A percentile compares a stretch with the other conserved stretches of the same genome.
Evolutionary conservation across 2,329 filamentous ascomycete genomes (phyloP).

Genomic region (Colletotrichum neosansevieriae): DNA sequence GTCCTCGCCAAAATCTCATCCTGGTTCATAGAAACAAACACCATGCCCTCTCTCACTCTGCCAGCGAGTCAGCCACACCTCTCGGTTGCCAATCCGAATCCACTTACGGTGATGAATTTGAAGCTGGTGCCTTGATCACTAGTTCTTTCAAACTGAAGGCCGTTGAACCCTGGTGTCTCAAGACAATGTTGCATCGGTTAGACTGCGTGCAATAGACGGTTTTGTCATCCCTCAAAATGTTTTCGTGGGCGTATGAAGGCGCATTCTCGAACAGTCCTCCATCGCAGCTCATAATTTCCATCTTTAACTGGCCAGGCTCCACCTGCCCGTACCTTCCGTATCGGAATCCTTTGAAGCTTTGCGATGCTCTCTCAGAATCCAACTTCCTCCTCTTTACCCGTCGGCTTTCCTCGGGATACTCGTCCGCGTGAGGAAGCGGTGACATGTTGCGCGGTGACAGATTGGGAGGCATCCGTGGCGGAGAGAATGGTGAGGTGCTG

Average conservation of each 20-base stretch:
- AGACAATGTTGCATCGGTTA: conserved; percentile 87
- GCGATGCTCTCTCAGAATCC: conserved; percentile 69
- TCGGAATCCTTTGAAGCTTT: conserved; percentile 69
- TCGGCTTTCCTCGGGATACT: conserved; percentile 61
- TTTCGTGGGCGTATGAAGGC: conserved; percentile 76
- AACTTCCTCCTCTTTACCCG: conserved; percentile 77
- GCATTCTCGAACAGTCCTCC: conserved; percentile 78
- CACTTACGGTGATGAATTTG: conserved; percentile 85
- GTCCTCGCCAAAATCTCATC: conserved; percentile 81
- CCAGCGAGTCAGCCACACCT: conserved; percentile 35
- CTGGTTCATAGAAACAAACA: conserved; percentile 89
- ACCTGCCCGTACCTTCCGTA: conserved; percentile 93
- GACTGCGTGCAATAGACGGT: conserved; percentile 92
- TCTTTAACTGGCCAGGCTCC: conserved; percentile 81
- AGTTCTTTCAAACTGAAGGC: conserved; percentile 88
- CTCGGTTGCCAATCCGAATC: background rate
- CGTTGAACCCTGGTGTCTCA: conserved; percentile 83
- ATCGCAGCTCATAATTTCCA: conserved; percentile 93
- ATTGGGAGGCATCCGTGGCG: conserved; percentile 46
- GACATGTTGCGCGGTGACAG: conserved; percentile 50
- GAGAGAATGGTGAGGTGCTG: conserved; percentile 40
- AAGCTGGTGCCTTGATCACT: conserved; percentile 84
- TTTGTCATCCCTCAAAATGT: conserved; percentile 84
- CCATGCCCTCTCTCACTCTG: conserved; percentile 90
- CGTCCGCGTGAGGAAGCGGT: conserved; percentile 51